A percentile compares a stretch with the other conserved stretches of the same genome.
Conservation (phyloP, 305 asterid genomes). For the Rubia peregrina region DNA sequence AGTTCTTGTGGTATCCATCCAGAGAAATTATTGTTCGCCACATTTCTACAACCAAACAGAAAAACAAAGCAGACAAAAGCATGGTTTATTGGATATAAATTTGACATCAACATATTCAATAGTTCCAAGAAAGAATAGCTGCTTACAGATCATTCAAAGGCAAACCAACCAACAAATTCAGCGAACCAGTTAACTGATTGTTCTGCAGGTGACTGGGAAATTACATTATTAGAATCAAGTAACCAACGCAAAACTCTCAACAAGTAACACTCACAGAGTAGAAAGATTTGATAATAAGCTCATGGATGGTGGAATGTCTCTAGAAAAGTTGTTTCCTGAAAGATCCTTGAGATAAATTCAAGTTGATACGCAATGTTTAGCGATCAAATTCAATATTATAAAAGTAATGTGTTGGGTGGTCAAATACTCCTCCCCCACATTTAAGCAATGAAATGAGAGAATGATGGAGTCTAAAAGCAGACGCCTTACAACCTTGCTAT, state of each 20-base stretch:
- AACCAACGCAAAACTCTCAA: conserved; percentile 14
- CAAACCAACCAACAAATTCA: conserved; percentile 57
- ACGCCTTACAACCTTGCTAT: conserved; percentile 61
- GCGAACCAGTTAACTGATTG: conserved; percentile 78
- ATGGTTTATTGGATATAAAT: conserved; percentile 9
- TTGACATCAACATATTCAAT: background rate
- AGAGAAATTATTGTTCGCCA: conserved; percentile 74
- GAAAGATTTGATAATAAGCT: conserved; percentile 69
- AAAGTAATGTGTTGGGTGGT: background rate
- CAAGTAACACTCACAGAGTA: conserved; percentile 57
- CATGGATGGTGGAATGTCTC: conserved; percentile 81
- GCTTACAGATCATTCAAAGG: conserved; percentile 81
- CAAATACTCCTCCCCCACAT: background rate
- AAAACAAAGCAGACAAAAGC: background rate
- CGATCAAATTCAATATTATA: background rate
- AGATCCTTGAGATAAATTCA: conserved; percentile 56
- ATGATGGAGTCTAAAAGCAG: conserved; percentile 1
- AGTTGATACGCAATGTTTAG: conserved; percentile 17
- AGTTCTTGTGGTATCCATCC: conserved; percentile 94
- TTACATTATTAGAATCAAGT: conserved; percentile 22
- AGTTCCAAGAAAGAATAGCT: conserved; percentile 5
- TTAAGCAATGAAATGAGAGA: background rate
- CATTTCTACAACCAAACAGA: conserved; percentile 50
- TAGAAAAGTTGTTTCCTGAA: conserved; percentile 73
- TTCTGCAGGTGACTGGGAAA: conserved; percentile 62